These are phyloP conservation scores for Nitzschia inconspicua DNA, from an alignment of 108 stramenopile species.

Conservation along the genomic window DNA sequence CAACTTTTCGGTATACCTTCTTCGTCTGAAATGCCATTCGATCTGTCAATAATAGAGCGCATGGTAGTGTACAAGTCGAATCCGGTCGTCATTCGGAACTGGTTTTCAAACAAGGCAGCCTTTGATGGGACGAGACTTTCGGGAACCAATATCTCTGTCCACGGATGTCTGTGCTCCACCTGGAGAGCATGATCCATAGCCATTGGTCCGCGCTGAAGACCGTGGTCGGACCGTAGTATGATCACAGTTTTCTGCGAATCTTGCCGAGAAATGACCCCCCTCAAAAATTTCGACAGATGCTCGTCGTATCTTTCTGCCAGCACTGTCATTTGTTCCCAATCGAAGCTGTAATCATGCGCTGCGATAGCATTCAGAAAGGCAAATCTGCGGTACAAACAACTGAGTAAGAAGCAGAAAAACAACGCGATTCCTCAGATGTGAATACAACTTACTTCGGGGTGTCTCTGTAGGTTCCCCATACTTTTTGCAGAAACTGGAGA, in stretches of 20 bases:
- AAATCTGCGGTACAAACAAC: no score
- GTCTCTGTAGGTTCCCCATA: constrained; percentile 36
- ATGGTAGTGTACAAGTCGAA: constrained; percentile 46
- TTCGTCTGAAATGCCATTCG: background rate
- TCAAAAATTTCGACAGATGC: constrained; percentile 24
- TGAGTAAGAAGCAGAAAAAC: no score
- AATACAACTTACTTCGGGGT: no score
- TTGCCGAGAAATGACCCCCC: constrained; percentile 17
- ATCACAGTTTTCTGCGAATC: constrained; percentile 39
- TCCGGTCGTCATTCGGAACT: constrained; percentile 36
- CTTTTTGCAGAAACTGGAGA: constrained; percentile 31
- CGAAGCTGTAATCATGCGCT: constrained; percentile 45
- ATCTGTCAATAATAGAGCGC: constrained; percentile 24
- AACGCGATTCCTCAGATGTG: no score
- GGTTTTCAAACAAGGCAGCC: constrained; percentile 30
- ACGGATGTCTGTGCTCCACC: constrained; percentile 49
- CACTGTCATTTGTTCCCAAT: constrained; percentile 26
- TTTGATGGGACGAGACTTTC: constrained; percentile 20
- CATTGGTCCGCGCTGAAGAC: constrained; percentile 38
- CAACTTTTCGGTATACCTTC: constrained; percentile 36
- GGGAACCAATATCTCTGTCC: constrained; percentile 48
- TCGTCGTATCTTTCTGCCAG: constrained; percentile 42
- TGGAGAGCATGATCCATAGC: constrained; percentile 43
- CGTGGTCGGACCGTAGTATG: constrained; percentile 49
- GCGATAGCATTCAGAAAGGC: constrained; percentile 56